Percentiles rank a stretch among this genome's conserved stretches.
phyloP scores from a whole-genome alignment of 345 rosid species.

The Moricandia moricandioides region DNA sequence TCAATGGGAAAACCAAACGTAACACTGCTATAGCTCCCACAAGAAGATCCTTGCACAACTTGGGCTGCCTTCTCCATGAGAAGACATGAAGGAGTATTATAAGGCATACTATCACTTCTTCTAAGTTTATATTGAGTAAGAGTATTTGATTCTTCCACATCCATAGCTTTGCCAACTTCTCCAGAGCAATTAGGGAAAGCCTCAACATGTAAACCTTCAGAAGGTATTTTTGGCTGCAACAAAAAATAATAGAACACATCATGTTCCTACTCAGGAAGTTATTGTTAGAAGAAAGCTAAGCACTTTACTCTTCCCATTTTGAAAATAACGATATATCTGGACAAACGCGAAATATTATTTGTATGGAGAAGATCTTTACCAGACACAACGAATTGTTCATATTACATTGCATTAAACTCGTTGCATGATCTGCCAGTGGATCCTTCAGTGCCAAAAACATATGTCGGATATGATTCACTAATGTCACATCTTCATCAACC shows the following conservation, averaged over 20 bases:
- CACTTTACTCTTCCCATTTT: constrained; percentile 6
- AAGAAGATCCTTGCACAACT: constrained; percentile 38
- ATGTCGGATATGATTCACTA: constrained; percentile 62
- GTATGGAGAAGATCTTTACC: constrained; percentile 44
- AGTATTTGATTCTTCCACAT: constrained; percentile 37
- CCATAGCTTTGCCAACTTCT: constrained; percentile 43
- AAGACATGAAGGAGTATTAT: constrained; percentile 33
- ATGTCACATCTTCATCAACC: constrained; percentile 66
- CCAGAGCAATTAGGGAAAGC: constrained; percentile 38
- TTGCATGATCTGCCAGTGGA: constrained; percentile 45
- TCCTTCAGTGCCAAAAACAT: constrained; percentile 58
- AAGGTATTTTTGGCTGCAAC: constrained; percentile 52
- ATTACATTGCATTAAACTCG: constrained; percentile 42
- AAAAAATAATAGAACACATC: constrained; percentile 12
- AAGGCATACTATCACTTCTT: constrained; percentile 32
- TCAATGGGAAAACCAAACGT: constrained; percentile 30
- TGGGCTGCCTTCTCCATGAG: constrained; percentile 37
- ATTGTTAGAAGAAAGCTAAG: constrained; percentile 10
- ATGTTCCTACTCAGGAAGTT: constrained; percentile 20
- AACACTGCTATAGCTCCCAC: constrained; percentile 40
- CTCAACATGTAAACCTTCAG: constrained; percentile 42
- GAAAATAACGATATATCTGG: neutral
- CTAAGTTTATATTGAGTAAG: constrained; percentile 34
- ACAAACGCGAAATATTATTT: neutral
- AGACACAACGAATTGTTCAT: constrained; percentile 43